Percentiles rank a stretch among this genome's conserved stretches.
phyloP scores from a whole-genome alignment of 2,329 filamentous ascomycete genomes.

The Venturia nashicola region DNA sequence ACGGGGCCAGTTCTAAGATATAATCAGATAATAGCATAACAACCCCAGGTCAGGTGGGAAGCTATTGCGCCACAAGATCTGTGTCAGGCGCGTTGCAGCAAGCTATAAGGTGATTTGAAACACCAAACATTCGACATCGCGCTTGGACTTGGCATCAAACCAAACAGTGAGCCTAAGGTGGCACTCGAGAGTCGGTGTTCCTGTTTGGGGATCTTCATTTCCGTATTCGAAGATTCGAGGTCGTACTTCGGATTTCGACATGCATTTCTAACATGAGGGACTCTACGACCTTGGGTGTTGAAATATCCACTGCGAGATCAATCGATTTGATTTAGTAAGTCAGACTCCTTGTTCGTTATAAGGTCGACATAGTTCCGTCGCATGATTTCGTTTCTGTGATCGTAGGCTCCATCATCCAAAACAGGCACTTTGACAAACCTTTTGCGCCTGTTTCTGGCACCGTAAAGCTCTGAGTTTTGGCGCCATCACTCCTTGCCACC shows the following conservation, averaged over 20 bases:
- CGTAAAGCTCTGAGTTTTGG: not conserved
- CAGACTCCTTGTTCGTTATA: not conserved
- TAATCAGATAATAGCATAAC: not conserved
- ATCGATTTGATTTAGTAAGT: not conserved
- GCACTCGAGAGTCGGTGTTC: too few species aligned
- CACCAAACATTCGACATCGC: not conserved
- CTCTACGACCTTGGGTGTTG: not conserved
- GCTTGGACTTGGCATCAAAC: not conserved
- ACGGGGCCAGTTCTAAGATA: not conserved
- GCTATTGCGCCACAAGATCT: not conserved
- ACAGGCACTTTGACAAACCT: not conserved
- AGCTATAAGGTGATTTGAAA: not conserved
- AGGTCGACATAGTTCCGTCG: not conserved
- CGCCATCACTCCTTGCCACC: not conserved
- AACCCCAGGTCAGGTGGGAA: not conserved
- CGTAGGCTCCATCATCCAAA: not conserved
- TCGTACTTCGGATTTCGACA: not conserved
- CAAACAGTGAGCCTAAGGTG: not conserved
- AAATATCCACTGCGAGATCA: not conserved
- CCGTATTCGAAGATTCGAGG: not conserved
- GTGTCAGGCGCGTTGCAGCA: slow-evolving; percentile 1
- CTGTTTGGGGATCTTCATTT: not conserved
- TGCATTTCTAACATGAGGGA: not conserved
- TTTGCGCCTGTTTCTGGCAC: not conserved
- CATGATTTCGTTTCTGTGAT: not conserved